Conservation (phyloP, 805 yeast species). For the Saccharomycopsis guyanensis region DNA sequence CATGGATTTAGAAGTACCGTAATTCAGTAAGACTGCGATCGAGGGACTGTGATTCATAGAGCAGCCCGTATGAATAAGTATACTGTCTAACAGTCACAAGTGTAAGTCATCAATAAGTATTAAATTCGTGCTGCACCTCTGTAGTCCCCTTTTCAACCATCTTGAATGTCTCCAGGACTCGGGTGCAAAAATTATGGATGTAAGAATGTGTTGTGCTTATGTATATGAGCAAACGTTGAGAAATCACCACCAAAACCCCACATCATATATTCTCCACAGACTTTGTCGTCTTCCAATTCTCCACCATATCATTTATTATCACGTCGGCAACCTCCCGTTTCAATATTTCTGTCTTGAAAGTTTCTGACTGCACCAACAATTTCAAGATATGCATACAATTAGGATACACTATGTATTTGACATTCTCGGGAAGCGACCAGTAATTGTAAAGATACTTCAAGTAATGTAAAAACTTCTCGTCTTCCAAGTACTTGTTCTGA, state of each 20-base stretch:
- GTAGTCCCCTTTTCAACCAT: too few species aligned
- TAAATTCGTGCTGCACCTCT: too few species aligned
- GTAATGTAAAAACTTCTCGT: slow-evolving; percentile 54
- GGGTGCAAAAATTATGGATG: too few species aligned
- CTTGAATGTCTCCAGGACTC: too few species aligned
- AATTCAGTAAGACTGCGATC: too few species aligned
- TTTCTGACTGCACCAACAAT: slow-evolving; percentile 28
- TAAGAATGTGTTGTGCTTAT: too few species aligned
- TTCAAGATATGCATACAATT: slow-evolving; percentile 67
- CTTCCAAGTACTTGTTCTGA: slow-evolving; percentile 59
- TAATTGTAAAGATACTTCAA: slow-evolving; percentile 58
- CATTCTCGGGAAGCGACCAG: slow-evolving; percentile 63
- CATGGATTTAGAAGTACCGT: neutral
- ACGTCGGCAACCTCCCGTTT: slow-evolving; percentile 18
- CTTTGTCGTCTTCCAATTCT: slow-evolving; percentile 19
- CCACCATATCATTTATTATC: slow-evolving; percentile 18
- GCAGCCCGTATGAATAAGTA: too few species aligned
- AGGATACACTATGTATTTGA: slow-evolving; percentile 62
- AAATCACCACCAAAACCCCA: too few species aligned
- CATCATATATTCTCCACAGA: slow-evolving; percentile 8
- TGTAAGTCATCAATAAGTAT: too few species aligned
- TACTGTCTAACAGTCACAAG: too few species aligned
- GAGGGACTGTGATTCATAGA: too few species aligned
- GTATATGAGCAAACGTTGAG: too few species aligned
- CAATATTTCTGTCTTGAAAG: slow-evolving; percentile 15